A percentile compares a stretch with the other conserved stretches of the same genome.
These are phyloP conservation scores for Exophiala viscosa DNA, from an alignment of 2,329 filamentous ascomycete genomes.

Conservation along the genomic window DNA sequence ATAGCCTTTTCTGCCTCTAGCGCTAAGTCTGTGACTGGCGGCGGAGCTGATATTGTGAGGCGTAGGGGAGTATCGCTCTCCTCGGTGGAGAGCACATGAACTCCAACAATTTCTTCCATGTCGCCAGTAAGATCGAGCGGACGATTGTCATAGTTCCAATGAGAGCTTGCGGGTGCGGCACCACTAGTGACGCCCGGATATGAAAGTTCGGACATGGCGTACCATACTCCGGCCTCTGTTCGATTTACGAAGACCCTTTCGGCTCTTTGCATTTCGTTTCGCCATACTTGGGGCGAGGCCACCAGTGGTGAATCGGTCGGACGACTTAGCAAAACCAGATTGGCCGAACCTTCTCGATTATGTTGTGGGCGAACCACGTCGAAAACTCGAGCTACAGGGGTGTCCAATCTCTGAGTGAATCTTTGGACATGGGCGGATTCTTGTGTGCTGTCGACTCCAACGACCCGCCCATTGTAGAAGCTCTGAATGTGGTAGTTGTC, in stretches of 20 bases:
- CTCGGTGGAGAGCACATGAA: conserved; percentile 59
- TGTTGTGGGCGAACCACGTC: conserved; percentile 75
- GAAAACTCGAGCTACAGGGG: conserved; percentile 82
- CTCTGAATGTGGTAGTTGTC: conserved; percentile 88
- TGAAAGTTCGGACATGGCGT: conserved; percentile 78
- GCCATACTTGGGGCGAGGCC: conserved; percentile 15
- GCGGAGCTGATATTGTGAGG: conserved; percentile 26
- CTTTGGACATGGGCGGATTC: conserved; percentile 36
- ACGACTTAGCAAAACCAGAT: conserved; percentile 82
- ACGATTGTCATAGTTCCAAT: conserved; percentile 23
- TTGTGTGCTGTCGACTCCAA: conserved; percentile 69
- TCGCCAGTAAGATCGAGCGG: conserved; percentile 23
- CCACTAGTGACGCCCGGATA: conserved; percentile 82
- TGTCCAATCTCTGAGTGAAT: conserved; percentile 67
- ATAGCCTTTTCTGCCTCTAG: conserved; percentile 22
- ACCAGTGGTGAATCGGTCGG: conserved; percentile 60
- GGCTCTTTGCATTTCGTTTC: conserved; percentile 46
- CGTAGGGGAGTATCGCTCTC: conserved; percentile 50
- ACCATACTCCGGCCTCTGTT: conserved; percentile 85
- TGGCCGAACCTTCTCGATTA: conserved; percentile 58
- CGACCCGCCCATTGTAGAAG: conserved; percentile 76
- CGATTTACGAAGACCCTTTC: conserved; percentile 79
- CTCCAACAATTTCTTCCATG: conserved; percentile 57
- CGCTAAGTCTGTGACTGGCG: conserved; percentile 17
- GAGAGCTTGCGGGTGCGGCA: conserved; percentile 48